Evolutionary conservation across 345 rosid species (phyloP).

Genomic region (Gossypium turneri): DNA sequence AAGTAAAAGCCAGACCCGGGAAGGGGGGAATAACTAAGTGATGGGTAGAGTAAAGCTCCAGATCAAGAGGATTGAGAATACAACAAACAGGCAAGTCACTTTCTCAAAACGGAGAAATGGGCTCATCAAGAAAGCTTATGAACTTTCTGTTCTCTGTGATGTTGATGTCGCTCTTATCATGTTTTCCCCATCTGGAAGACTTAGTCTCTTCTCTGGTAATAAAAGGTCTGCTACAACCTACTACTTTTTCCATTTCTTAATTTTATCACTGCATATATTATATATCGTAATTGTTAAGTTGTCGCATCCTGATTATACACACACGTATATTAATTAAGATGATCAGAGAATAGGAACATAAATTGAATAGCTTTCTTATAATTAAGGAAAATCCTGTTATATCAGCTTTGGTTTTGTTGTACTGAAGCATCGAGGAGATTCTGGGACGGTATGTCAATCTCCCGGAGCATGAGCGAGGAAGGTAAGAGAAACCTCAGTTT

Average conservation of each 20-base stretch:
- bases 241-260: neutral
- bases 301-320: too few relatives aligned
- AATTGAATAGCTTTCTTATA: too few relatives aligned
- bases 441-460: constrained; percentile 36
- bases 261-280: too few relatives aligned
- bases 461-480: constrained; percentile 43
- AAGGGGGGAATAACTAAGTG: neutral
- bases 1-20: too few relatives aligned
- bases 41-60: constrained; percentile 28
- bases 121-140: constrained; percentile 54
- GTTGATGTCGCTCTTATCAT: constrained; percentile 55
- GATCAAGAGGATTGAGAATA: constrained; percentile 41
- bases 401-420: constrained; percentile 7
- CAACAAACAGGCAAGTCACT: constrained; percentile 23
- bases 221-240: constrained; percentile 34
- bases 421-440: constrained; percentile 45
- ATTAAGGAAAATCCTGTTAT: neutral
- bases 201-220: constrained; percentile 47
- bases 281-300: too few relatives aligned
- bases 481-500: constrained; percentile 21
- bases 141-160: constrained; percentile 52
- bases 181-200: constrained; percentile 58
- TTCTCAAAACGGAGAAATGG: constrained; percentile 48
- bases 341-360: too few relatives aligned
- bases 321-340: too few relatives aligned